Evolutionary conservation across 805 yeast species (phyloP), one percentile per base, ranked within the genome.

Genomic region (Kuraishia ogatae): DNA sequence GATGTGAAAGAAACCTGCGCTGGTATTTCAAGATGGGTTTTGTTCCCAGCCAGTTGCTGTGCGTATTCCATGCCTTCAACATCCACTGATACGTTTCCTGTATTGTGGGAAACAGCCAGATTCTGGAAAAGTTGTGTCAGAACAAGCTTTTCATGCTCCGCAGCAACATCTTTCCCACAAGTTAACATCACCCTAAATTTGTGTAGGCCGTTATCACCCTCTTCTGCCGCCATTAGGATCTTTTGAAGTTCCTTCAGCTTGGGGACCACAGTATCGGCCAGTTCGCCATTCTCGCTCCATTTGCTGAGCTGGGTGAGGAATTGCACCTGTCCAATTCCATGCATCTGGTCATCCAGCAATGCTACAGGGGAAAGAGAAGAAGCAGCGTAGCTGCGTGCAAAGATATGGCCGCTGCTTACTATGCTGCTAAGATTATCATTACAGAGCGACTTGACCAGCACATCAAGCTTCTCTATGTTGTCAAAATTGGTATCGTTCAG

Each of bases 1-100:
- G 96, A 86, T 0, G 94, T 79, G 64, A 90, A 93, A 50, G 89
- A 85, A 2, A 93, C 96, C 64, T 90, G 97, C 71, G 87, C 89
- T 22, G 97, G 97, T 58, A 93, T 75, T 57, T 83, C 75, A 54
- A 91, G 76, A 58, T 81, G 75, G 0, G 83, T 78, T 39, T 80
- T 72, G 8, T 50, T 17, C 1, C 21, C 20, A 7, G 50, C 26
- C 2, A 47, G 11, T 5, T 57, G 48, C 15, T 26, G 3, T 2
- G 39, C 20, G 6, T 39, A 4, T 15, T 35, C 43, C 43, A 35
- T 8, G 17, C 43, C 43, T 35, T 35, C 17, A 10, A 35, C 43
- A 35, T 35, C 43, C 13, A 35, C 43, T 7, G 43, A 35, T 15
- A 35, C 17, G 17, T 35, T 13, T 15, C 17, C 43, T 35, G 43